Conservation (phyloP, 768 basidiomycete genomes). For the Stropharia rugosoannulata region DNA sequence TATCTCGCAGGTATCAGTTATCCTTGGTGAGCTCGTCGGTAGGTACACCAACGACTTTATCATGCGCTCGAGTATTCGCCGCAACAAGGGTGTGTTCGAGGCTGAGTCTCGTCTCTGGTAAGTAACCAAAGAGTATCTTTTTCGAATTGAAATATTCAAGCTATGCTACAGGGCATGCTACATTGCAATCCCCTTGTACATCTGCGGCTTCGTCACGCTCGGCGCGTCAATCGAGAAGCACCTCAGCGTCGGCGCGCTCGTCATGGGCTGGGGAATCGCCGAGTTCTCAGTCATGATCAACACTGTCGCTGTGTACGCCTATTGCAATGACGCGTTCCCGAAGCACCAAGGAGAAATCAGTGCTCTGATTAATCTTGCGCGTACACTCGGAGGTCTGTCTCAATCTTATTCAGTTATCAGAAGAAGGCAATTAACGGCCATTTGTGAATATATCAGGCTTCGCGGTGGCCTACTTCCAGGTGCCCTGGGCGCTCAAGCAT, state of each 20-base stretch:
- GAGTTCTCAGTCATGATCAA: slow-evolving; percentile 55
- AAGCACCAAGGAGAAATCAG: slow-evolving; percentile 55
- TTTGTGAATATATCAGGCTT: slow-evolving; percentile 36
- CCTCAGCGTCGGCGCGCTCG: slow-evolving; percentile 47
- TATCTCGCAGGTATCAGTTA: slow-evolving; percentile 40
- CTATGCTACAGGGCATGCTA: slow-evolving; percentile 51
- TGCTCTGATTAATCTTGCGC: slow-evolving; percentile 55
- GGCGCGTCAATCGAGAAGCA: slow-evolving; percentile 56
- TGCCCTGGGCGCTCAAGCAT: slow-evolving; percentile 59
- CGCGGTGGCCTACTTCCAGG: slow-evolving; percentile 65
- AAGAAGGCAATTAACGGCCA: neutral
- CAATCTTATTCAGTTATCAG: neutral
- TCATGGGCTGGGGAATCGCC: slow-evolving; percentile 70
- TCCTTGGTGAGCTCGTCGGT: slow-evolving; percentile 52
- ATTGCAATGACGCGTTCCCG: slow-evolving; percentile 26
- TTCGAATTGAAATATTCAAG: neutral
- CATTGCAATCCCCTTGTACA: slow-evolving; percentile 55
- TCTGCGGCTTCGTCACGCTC: slow-evolving; percentile 59
- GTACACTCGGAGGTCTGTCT: slow-evolving; percentile 47
- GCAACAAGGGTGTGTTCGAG: slow-evolving; percentile 58
- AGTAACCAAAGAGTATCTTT: slow-evolving; percentile 4
- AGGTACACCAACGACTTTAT: slow-evolving; percentile 55
- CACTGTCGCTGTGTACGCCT: slow-evolving; percentile 61
- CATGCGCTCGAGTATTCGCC: slow-evolving; percentile 40
- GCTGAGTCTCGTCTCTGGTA: slow-evolving; percentile 64